Evolutionary conservation across 768 basidiomycete species (phyloP).

Genomic region (Tulasnella sp.): DNA sequence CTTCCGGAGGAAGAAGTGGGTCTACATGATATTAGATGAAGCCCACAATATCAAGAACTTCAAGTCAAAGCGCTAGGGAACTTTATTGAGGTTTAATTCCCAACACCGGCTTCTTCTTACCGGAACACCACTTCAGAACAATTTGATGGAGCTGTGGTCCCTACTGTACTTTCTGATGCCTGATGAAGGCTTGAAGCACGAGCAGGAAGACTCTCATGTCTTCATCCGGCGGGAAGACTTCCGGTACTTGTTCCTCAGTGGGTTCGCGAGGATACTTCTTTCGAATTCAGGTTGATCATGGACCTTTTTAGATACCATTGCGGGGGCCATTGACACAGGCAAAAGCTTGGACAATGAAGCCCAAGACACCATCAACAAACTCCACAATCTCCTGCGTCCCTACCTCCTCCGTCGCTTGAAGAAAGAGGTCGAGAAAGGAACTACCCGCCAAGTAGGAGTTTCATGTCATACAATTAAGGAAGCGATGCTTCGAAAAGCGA

Average conservation of each 20-base stretch:
- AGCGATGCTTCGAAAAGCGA: conserved; percentile 93
- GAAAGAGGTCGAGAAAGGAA: conserved; percentile 29
- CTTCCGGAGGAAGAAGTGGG: conserved; percentile 88
- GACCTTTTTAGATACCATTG: conserved; percentile 62
- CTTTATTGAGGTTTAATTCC: conserved; percentile 62
- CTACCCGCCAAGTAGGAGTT: conserved; percentile 65
- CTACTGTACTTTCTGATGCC: conserved; percentile 32
- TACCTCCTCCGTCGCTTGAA: conserved; percentile 30
- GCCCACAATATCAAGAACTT: conserved; percentile 99
- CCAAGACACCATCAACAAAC: conserved; percentile 68
- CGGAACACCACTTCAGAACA: conserved; percentile 38
- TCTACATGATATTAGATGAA: conserved; percentile 93
- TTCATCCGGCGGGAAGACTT: conserved; percentile 93
- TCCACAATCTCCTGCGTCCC: conserved; percentile 35
- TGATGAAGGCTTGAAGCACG: conserved; percentile 21
- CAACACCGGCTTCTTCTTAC: conserved; percentile 33
- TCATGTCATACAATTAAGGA: conserved; percentile 88
- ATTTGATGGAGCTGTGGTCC: conserved; percentile 36
- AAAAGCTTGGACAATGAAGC: conserved; percentile 68
- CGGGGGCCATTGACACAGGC: conserved; percentile 86
- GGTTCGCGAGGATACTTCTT: conserved; percentile 24
- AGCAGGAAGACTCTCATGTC: background rate
- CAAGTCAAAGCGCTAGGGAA: conserved; percentile 88
- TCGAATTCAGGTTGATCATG: background rate
- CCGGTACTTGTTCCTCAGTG: conserved; percentile 93